Evolutionary conservation across 2,329 filamentous ascomycete species (phyloP), one percentile per base, ranked within the genome.

Genomic region (Colletotrichum lini): DNA sequence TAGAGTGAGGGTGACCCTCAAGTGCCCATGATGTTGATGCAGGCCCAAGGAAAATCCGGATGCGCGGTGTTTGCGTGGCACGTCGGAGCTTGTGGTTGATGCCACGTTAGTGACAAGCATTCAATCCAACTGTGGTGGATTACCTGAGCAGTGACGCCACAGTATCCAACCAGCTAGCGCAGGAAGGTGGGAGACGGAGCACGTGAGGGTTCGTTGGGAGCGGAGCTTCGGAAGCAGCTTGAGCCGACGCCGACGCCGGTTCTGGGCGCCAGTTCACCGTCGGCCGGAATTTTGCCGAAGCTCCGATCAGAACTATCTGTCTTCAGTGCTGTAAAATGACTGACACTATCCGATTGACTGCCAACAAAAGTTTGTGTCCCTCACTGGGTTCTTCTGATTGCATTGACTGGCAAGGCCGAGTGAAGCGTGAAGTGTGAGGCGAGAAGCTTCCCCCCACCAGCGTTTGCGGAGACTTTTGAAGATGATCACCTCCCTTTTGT

Each of bases 11-110:
- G 74, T 72, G 61, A 65, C 66, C 76, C 68, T 75, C 77, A 82
- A 74, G 79, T 80, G 78, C 78, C 80, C 81, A 83, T 82, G 74
- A 71, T 81, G 76, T 72, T 75, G 70, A 73, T 70, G 60, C 60
- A 59, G 54, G 54, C 63, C 35, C 58, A 59, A 69, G 72, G 56
- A 60, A 21, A 53, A 44, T 56, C 60, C 59, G 60, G 64, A 67
- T 60, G 57, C 56, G 58, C 52, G 52, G 49, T 57, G 70, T 60
- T 63, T 52, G 64, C 23, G 59, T 70, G 30, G 60, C 57, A 57
- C 60, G 65, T 65, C 56, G 67, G 65, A 73, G 70, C 60, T 67
- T 45, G 58, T 71, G 72, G 74, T 79, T 77, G 76, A 78, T 78
- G 78, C 78, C 78, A 79, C 78, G 78, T 79, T 79, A 72, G 76